Base-by-base conservation (phyloP, 2,329 filamentous ascomycete genomes). In the Fusarium sublunatum region DNA sequence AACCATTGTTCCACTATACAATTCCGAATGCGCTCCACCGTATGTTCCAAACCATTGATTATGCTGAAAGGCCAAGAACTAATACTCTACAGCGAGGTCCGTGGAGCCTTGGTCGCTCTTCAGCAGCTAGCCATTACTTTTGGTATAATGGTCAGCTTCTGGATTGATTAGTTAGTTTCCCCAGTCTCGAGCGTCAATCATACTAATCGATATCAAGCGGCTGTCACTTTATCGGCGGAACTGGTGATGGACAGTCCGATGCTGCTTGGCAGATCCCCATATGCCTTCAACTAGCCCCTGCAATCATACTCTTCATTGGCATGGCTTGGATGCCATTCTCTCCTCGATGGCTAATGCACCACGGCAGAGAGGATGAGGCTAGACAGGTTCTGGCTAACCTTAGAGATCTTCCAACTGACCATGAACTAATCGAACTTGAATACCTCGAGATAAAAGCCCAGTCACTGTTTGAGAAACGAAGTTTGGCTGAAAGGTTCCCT, bases 371-470 rank as follows among this genome's bases (percentile, higher is more conserved):
- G 69, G 82, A 82, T 0, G 90, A 93, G 72, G 89, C 88, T 0
- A 84, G 85, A 13, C 72, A 73, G 9, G 86, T 88, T 1, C 81
- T 94, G 1, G 85, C 89, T 0, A 80, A 73, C 45, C 84, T 94
- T 3, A 86, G 91, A 24, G 82, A 81, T 6, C 82, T 91, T 0
- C 74, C 85, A 0, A 71, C 78, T 13, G 83, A 89, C 62, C 83
- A 92, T 70, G 87, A 91, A 53, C 82, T 91, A 0, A 84, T 93
- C 34, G 84, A 89, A 63, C 81, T 92, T 2, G 91, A 94, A 70
- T 92, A 90, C 71, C 83, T 92, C n/a, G 91, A 94, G 73, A 93
- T 94, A 77, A 91, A 91, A 74, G 90, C 91, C 0, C 89, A 92
- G 73, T 88, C 87, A 0, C 74, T 91, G 15, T 95, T 94, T 65